Percentiles rank a stretch among this genome's conserved stretches.
These are phyloP conservation scores for Neurospora sp. DNA, from an alignment of 495 filamentous ascomycete species.

Conservation along the genomic window DNA sequence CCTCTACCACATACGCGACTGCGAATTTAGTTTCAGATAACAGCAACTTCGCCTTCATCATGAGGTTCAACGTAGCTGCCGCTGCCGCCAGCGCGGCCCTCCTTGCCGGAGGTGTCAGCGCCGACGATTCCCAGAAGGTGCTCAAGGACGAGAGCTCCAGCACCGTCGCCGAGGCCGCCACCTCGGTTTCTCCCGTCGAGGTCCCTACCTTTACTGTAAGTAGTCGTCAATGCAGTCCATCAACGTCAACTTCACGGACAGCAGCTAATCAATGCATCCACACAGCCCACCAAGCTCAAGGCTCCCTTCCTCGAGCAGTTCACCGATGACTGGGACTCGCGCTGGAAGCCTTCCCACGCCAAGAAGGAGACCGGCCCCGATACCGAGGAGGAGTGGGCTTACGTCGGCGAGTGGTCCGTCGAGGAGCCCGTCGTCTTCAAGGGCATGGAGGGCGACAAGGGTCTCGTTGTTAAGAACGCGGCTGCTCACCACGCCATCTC, in stretches of 20 bases:
- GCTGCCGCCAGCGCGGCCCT: constrained; percentile 62
- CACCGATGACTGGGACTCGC: constrained; percentile 81
- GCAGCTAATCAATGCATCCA: constrained; percentile 19
- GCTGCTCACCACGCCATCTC: constrained; percentile 99
- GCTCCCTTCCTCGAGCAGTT: constrained; percentile 98
- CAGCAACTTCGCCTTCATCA: constrained; percentile 23
- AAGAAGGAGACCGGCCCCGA: constrained; percentile 79
- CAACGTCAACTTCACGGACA: neutral
- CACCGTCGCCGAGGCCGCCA: constrained; percentile 40
- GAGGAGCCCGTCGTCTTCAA: constrained; percentile 90
- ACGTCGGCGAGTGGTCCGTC: constrained; percentile 91
- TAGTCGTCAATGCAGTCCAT: constrained; percentile 6
- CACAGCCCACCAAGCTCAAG: constrained; percentile 73
- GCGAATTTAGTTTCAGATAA: constrained; percentile 9
- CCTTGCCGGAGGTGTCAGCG: constrained; percentile 55
- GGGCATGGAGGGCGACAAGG: constrained; percentile 92
- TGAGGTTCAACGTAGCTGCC: constrained; percentile 69
- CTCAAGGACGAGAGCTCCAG: constrained; percentile 33
- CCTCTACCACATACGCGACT: constrained; percentile 11
- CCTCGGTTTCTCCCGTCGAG: constrained; percentile 39
- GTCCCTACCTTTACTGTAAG: constrained; percentile 86
- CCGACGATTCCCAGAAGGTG: constrained; percentile 57
- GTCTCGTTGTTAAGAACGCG: constrained; percentile 85
- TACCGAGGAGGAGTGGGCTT: constrained; percentile 92
- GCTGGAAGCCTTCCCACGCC: constrained; percentile 90